phyloP scores from a whole-genome alignment of 306 rosid genomes.

The Lagenaria siceraria region DNA sequence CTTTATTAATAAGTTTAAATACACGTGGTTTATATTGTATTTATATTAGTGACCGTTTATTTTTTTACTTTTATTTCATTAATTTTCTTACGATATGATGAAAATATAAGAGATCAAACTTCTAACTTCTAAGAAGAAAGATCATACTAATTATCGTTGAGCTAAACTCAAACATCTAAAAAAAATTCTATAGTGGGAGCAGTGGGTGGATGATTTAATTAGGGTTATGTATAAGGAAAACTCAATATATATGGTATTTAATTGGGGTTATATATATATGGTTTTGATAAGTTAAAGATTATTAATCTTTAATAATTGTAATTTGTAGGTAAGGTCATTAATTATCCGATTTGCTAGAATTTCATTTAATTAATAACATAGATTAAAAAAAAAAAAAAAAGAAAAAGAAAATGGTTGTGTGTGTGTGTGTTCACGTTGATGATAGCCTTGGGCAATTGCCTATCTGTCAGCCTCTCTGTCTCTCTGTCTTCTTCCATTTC shows the following conservation, averaged over 20 bases:
- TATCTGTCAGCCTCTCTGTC: conserved; percentile 51
- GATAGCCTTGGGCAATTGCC: conserved; percentile 23
- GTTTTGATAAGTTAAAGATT: background rate
- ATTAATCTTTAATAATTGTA: background rate
- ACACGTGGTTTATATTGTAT: no score
- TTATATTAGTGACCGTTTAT: no score
- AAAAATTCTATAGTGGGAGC: no score
- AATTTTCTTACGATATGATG: no score
- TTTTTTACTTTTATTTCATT: no score
- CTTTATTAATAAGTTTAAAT: no score
- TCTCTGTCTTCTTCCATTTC: conserved; percentile 17
- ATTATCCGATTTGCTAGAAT: background rate
- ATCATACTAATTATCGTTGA: no score
- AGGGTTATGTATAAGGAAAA: background rate
- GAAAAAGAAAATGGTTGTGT: background rate
- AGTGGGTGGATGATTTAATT: no score
- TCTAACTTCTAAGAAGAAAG: no score
- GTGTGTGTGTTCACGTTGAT: conserved; percentile 38
- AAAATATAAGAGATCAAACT: no score
- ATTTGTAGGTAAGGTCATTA: background rate
- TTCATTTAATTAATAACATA: background rate
- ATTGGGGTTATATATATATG: background rate
- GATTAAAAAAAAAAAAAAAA: background rate
- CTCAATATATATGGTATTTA: background rate
- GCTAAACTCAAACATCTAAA: no score